phyloP scores from a whole-genome alignment of 495 filamentous ascomycete species.

The Tricharina praecox region DNA sequence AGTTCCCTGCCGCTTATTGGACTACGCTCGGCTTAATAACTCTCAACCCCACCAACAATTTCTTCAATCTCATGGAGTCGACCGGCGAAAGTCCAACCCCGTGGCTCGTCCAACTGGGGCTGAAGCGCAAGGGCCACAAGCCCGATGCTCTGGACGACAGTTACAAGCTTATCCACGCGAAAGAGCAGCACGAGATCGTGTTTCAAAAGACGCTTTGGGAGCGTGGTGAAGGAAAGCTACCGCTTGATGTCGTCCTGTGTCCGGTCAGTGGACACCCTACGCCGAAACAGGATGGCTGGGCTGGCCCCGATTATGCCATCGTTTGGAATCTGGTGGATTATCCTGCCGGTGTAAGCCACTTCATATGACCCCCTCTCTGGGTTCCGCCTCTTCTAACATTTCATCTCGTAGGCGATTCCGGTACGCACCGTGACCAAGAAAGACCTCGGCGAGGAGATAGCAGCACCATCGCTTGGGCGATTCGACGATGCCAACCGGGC shows the following conservation, averaged over 20 bases:
- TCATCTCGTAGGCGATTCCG: background rate
- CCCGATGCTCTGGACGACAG: constrained; percentile 37
- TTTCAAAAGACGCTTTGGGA: constrained; percentile 28
- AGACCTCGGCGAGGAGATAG: background rate
- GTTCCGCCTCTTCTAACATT: too few relatives aligned
- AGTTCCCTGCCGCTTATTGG: constrained; percentile 21
- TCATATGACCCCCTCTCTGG: too few relatives aligned
- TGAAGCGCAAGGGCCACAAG: constrained; percentile 39
- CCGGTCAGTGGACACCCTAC: constrained; percentile 45
- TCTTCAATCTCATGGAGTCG: constrained; percentile 6
- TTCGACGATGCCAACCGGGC: constrained; percentile 26
- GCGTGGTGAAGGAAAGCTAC: constrained; percentile 33
- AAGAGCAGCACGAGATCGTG: constrained; percentile 28
- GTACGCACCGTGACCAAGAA: background rate
- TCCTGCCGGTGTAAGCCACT: constrained; percentile 32
- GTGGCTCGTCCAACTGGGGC: background rate
- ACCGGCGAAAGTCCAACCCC: constrained; percentile 25
- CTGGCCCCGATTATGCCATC: constrained; percentile 54
- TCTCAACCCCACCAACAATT: background rate
- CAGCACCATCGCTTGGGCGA: constrained; percentile 20
- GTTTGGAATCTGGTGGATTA: constrained; percentile 63
- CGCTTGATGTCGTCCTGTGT: constrained; percentile 53
- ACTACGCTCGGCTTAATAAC: background rate
- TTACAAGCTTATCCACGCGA: constrained; percentile 37
- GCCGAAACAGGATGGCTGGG: constrained; percentile 39